Base-by-base conservation (phyloP, 768 basidiomycete species). In the Leccinum arenicola region DNA sequence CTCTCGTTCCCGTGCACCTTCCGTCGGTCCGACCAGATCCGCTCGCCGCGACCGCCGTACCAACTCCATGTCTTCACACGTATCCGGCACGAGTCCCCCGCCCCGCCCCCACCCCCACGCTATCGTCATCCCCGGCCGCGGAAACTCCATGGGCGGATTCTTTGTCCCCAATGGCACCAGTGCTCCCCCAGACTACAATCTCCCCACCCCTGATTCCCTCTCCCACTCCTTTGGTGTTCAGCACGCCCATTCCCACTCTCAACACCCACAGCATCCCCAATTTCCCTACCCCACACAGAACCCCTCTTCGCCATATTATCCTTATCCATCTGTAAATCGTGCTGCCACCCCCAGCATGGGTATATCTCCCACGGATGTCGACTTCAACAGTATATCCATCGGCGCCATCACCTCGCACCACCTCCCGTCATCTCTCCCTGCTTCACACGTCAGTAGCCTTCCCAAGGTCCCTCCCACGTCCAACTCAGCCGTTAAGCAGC, bases 51-150 rank as follows among this genome's bases (percentile, higher is more conserved):
- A 82, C 19, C 78, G 88, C 59, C 75, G 88, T 56, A 83, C 83
- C 58, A 84, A 82, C 58, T 84, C 82, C 61, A 77, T 89, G 50
- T 82, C 81, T 60, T 80, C 83, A 12, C 71, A 84, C 78, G 49
- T 80, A 70, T 59, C 87, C 80, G 53, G 85, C 82, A 43, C 73
- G 35, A 77, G 77, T 23, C 79, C 79, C n/a, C 78, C 80, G 10
- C 77, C 76, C 51, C 71, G 71, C 3, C 70, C 72, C 12, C 76
- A 82, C 21, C 85, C 87, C 0, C 85, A 86, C 63, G 87, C 87
- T 10, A 90, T 91, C 68, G 76, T 89, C 52, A 91, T 91, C 64
- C 89, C 87, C 7, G 73, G 78, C 19, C 71, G 76, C 21, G 68
- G 65, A 51, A 64, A 66, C 65, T 5, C 68, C 50, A 72, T 73